These are phyloP conservation scores for Collybiopsis luxurians DNA, from an alignment of 768 basidiomycete genomes.

Conservation along the genomic window DNA sequence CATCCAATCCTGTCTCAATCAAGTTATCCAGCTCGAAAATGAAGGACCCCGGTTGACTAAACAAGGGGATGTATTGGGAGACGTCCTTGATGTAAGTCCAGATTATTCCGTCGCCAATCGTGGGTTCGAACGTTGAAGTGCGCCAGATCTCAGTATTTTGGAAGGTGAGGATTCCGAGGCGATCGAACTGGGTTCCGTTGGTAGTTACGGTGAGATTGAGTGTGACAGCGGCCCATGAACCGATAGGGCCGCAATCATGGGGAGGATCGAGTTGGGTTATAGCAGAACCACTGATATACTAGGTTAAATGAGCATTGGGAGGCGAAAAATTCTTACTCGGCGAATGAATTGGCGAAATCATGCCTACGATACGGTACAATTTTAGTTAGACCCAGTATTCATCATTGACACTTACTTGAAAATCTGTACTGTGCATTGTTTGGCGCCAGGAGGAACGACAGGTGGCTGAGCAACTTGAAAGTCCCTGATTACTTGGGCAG, in stretches of 20 bases:
- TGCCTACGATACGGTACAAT: conserved; percentile 38
- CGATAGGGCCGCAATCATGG: conserved; percentile 63
- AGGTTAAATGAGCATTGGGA: not conserved
- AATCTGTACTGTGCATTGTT: conserved; percentile 63
- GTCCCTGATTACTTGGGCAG: not conserved
- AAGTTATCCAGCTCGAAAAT: conserved; percentile 75
- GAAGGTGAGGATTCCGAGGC: conserved; percentile 71
- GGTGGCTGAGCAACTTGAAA: conserved; percentile 79
- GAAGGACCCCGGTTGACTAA: conserved; percentile 63
- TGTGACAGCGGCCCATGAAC: conserved; percentile 73
- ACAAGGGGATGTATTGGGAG: conserved; percentile 69
- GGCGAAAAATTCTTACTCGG: conserved; percentile 39
- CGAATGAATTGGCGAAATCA: conserved; percentile 72
- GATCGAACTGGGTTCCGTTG: conserved; percentile 76
- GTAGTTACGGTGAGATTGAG: conserved; percentile 77
- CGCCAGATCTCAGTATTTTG: conserved; percentile 83
- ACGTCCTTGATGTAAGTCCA: conserved; percentile 79
- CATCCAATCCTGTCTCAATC: conserved; percentile 52
- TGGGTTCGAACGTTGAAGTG: conserved; percentile 79
- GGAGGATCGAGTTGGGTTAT: conserved; percentile 65
- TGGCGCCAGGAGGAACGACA: conserved; percentile 55
- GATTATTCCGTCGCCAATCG: conserved; percentile 61
- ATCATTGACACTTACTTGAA: conserved; percentile 45
- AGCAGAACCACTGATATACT: conserved; percentile 45
- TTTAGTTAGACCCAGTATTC: not conserved